Evolutionary conservation across 2,329 filamentous ascomycete genomes (phyloP).

Genomic region (Verticillium isaacii): DNA sequence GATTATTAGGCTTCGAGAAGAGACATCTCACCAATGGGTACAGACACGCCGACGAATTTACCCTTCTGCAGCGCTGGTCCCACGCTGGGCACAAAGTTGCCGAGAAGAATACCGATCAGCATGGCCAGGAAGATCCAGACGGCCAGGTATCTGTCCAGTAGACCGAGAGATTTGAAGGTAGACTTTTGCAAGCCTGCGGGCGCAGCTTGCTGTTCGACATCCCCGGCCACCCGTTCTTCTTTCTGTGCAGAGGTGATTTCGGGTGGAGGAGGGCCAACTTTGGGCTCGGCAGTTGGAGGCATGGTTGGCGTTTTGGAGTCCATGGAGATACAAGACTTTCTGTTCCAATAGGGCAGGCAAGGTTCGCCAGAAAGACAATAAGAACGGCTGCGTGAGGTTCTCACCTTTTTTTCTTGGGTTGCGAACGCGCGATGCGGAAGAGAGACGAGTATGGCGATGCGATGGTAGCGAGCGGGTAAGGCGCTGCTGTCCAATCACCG

Average conservation of each 20-base stretch:
- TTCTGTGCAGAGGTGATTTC: neutral
- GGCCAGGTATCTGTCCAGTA: slow-evolving; percentile 60
- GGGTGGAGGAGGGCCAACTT: neutral
- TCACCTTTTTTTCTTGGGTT: neutral
- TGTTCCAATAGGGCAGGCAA: too few species aligned
- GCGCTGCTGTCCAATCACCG: neutral
- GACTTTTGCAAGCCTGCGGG: slow-evolving; percentile 21
- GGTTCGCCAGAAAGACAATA: too few species aligned
- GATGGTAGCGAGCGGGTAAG: neutral
- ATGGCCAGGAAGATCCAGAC: slow-evolving; percentile 78
- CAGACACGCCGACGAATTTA: slow-evolving; percentile 64
- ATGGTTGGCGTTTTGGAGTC: neutral
- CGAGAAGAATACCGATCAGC: slow-evolving; percentile 68
- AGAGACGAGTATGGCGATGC: neutral
- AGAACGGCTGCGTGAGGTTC: too few species aligned
- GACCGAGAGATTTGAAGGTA: slow-evolving; percentile 49
- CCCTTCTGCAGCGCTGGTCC: slow-evolving; percentile 62
- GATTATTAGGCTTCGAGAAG: neutral
- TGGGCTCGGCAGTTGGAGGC: neutral
- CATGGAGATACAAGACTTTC: neutral
- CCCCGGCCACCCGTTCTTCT: neutral
- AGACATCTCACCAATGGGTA: slow-evolving; percentile 54
- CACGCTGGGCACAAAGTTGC: slow-evolving; percentile 65
- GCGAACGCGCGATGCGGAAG: neutral
- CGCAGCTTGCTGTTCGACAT: slow-evolving; percentile 7